Base-by-base conservation (phyloP, 108 stramenopile genomes). In the Bacterosira constricta region DNA sequence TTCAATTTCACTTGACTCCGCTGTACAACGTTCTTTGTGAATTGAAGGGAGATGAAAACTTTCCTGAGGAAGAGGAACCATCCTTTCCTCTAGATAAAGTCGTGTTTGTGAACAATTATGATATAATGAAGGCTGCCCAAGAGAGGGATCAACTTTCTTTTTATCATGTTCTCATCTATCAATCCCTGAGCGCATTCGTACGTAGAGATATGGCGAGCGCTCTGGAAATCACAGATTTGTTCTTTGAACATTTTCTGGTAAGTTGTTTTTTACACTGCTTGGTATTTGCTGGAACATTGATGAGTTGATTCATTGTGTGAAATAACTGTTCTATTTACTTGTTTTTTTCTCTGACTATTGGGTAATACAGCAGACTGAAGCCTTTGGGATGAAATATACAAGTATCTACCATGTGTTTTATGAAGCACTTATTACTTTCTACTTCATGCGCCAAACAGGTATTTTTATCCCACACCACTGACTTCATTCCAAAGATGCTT, bases 391-490 rank as follows among this genome's bases (percentile, higher is more conserved):
- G 41, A 42, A 42, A 42, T 42, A 42, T n/a, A 42, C 32, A 54
- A 6, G 32, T 2, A 34, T 54, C 31, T 34, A 54, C 26, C 13
- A 30, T 29, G 12, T 34, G n/a, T 34, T 54, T 29, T 54, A 30
- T 17, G 53, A 54, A 54, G 53, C 9, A 54, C 53, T 54, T 15
- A 54, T 54, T 34, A 11, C 32, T 54, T 54, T 54, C 53, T 34
- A 54, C 53, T 54, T 54, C 31, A 54, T 54, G 53, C 53, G 53
- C 29, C 25, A 18, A 54, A 54, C 53, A 54, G 53, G 53, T 54
- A 54, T 0, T 29, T 54, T 54, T 17, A 12, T n/a, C 13, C 15
- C 27, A 34, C 35, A 1, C 18, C 9, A 29, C 34, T 10, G 29
- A 34, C 9, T 9, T 34, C 1, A 3, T 2, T n/a, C n/a, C n/a